These are phyloP conservation scores for Globisporangium orthogonon DNA, from an alignment of 352 stramenopile genomes.

Conservation along the genomic window DNA sequence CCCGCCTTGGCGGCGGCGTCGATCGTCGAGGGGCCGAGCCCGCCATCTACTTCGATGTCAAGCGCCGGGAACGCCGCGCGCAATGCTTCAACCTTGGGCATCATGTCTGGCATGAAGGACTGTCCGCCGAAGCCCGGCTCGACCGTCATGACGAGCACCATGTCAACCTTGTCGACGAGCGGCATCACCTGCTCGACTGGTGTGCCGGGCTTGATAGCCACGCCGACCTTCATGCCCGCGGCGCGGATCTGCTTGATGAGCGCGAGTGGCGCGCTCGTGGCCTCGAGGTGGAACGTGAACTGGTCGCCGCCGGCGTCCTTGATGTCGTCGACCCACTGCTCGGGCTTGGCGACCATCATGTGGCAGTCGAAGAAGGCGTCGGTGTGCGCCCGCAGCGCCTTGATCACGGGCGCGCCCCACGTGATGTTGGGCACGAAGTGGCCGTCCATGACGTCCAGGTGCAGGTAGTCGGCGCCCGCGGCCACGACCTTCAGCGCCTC, in stretches of 20 bases:
- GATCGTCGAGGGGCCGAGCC: conserved; percentile 91
- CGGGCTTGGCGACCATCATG: conserved; percentile 96
- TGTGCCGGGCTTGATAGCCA: conserved; percentile 94
- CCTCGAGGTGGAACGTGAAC: conserved; percentile 97
- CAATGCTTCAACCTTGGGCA: conserved; percentile 90
- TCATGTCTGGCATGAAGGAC: conserved; percentile 95
- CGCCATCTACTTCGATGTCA: conserved; percentile 97
- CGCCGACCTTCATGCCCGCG: conserved; percentile 92
- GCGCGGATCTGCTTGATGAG: conserved; percentile 84
- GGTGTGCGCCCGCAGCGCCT: conserved; percentile 85
- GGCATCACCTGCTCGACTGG: conserved; percentile 81
- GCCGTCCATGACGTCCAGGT: conserved; percentile 98
- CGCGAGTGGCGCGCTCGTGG: conserved; percentile 57
- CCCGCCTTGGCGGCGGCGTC: conserved; percentile 90
- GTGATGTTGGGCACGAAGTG: conserved; percentile 98
- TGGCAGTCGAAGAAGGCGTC: conserved; percentile 95
- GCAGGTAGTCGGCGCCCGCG: conserved; percentile 92
- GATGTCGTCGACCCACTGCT: conserved; percentile 95
- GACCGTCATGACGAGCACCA: conserved; percentile 98
- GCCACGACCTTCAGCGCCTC: conserved; percentile 89
- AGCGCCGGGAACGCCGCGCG: conserved; percentile 89
- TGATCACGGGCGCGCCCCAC: conserved; percentile 95
- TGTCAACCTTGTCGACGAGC: conserved; percentile 88
- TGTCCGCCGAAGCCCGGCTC: conserved; percentile 97
- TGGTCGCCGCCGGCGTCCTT: conserved; percentile 91